These are phyloP conservation scores for Tuber brumale DNA, from an alignment of 495 filamentous ascomycete genomes.

Conservation along the genomic window DNA sequence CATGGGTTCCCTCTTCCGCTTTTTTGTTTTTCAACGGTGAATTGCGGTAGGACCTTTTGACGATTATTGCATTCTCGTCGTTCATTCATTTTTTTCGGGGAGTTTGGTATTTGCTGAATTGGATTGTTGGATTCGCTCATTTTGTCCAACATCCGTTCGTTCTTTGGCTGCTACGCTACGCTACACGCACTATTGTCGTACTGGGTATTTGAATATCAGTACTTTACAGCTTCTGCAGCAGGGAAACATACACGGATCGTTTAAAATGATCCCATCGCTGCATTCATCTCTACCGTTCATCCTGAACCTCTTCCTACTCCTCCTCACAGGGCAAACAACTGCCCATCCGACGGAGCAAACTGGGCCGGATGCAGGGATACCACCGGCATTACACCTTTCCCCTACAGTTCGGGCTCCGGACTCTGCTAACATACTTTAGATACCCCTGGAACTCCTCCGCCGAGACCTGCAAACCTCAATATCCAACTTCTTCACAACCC, in stretches of 20 bases:
- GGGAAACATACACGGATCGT: background rate
- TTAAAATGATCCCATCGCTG: background rate
- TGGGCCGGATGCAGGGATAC: background rate
- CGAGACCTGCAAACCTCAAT: background rate
- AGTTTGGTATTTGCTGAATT: background rate
- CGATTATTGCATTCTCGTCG: background rate
- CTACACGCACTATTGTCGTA: background rate
- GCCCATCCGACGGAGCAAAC: background rate
- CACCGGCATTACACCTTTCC: background rate
- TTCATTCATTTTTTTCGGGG: background rate
- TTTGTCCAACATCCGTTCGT: conserved; percentile 2
- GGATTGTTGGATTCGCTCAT: background rate
- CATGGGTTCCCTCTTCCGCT: background rate
- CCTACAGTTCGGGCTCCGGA: background rate
- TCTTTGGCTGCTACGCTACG: background rate
- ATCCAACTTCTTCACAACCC: conserved; percentile 25
- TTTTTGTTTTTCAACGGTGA: background rate
- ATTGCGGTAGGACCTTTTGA: background rate
- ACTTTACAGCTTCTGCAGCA: background rate
- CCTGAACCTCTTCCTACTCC: background rate
- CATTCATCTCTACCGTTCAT: background rate
- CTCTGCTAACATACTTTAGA: background rate
- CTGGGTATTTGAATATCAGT: background rate
- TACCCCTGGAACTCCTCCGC: background rate
- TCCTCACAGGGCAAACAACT: background rate